Percentiles rank a stretch among this genome's conserved stretches.
These are phyloP conservation scores for Phialocephala sp. DNA, from an alignment of 2,329 filamentous ascomycete species.

Conservation along the genomic window DNA sequence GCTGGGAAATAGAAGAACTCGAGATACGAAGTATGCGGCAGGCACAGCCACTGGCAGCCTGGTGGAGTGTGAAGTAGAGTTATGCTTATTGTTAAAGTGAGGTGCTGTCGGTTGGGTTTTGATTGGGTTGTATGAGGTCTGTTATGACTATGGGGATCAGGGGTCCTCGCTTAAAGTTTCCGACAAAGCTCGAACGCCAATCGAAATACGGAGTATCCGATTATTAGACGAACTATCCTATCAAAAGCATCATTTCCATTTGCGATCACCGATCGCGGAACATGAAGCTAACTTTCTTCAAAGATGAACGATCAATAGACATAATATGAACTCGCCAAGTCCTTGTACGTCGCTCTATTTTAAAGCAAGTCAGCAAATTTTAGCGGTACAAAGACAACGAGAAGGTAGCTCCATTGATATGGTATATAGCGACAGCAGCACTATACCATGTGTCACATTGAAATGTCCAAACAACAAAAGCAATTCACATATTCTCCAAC, in stretches of 20 bases:
- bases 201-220: background rate
- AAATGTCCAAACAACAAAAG: too few species aligned
- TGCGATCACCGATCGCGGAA: background rate
- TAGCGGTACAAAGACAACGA: too few species aligned
- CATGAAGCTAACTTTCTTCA: background rate
- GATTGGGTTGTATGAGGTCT: background rate
- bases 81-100: background rate
- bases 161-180: background rate
- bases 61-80: background rate
- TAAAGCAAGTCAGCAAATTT: too few species aligned
- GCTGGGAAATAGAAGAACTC: background rate
- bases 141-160: background rate
- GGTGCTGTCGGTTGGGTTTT: background rate
- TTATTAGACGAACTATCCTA: background rate
- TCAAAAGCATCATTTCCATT: background rate
- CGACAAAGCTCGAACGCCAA: background rate
- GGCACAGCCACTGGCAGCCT: background rate
- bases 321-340: too few species aligned
- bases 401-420: too few species aligned
- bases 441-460: too few species aligned
- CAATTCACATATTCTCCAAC: too few species aligned
- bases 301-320: background rate
- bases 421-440: too few species aligned
- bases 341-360: too few species aligned
- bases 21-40: background rate